Evolutionary conservation across 495 filamentous ascomycete species (phyloP).

Genomic region (Trichoderma asperelloides): DNA sequence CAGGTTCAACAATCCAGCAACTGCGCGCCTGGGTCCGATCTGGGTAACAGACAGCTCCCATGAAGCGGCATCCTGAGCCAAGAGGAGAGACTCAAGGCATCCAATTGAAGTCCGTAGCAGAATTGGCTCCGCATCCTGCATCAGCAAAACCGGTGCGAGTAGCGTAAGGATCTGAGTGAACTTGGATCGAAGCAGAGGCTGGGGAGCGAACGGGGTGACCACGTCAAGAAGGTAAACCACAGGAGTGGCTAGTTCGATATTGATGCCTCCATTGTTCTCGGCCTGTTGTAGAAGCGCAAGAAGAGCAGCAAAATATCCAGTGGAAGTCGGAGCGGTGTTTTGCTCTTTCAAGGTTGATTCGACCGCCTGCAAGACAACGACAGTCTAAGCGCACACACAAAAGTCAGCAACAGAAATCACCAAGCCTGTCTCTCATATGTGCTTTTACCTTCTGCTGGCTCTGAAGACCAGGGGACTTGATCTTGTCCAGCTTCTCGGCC

Average conservation of each 20-base stretch:
- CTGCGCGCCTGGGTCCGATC: conserved; percentile 79
- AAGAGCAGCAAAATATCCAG: conserved; percentile 94
- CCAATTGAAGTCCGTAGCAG: conserved; percentile 84
- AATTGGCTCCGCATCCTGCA: conserved; percentile 78
- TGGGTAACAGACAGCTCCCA: conserved; percentile 80
- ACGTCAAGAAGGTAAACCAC: conserved; percentile 95
- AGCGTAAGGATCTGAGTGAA: conserved; percentile 86
- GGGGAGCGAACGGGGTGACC: conserved; percentile 71
- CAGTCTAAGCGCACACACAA: conserved; percentile 48
- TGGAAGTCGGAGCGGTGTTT: conserved; percentile 69
- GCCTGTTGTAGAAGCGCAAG: conserved; percentile 77
- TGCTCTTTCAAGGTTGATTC: conserved; percentile 87
- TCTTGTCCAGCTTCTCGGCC: conserved; percentile 87
- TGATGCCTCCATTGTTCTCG: conserved; percentile 53
- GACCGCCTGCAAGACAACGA: conserved; percentile 78
- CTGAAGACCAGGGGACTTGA: conserved; percentile 90
- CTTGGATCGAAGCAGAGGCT: conserved; percentile 78
- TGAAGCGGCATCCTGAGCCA: conserved; percentile 76
- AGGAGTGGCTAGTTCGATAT: conserved; percentile 77
- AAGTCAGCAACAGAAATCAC: not conserved
- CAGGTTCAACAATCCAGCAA: conserved; percentile 75
- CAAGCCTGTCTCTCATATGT: not conserved
- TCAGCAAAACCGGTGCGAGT: conserved; percentile 72
- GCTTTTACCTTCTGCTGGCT: conserved; percentile 75
- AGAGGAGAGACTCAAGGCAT: conserved; percentile 75